These are phyloP conservation scores for Dentipellis sp. DNA, from an alignment of 768 basidiomycete genomes.

Conservation along the genomic window DNA sequence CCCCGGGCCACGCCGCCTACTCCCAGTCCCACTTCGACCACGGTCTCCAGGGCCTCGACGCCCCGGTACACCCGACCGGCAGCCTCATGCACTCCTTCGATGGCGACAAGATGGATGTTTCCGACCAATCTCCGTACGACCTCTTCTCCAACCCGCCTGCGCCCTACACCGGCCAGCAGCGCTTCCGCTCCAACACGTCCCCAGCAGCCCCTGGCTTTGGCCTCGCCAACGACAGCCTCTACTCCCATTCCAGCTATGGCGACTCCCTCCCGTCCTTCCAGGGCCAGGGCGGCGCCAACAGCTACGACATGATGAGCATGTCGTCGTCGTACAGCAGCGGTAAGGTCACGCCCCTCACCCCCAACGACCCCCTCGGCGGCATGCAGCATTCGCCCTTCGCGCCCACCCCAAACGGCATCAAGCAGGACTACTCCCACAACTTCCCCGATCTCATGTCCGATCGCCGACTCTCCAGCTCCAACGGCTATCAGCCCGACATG, in stretches of 20 bases:
- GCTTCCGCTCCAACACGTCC: constrained; percentile 66
- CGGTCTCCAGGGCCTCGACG: constrained; percentile 24
- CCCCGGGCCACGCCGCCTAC: constrained; percentile 40
- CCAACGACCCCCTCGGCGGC: constrained; percentile 50
- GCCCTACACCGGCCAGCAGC: constrained; percentile 40
- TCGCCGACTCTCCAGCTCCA: constrained; percentile 40
- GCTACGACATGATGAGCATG: constrained; percentile 58
- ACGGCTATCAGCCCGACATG: constrained; percentile 49
- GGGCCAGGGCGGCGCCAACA: constrained; percentile 33
- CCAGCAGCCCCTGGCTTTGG: constrained; percentile 51
- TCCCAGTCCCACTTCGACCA: constrained; percentile 40
- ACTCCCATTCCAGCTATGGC: constrained; percentile 47
- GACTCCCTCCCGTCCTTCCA: constrained; percentile 55
- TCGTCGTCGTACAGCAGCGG: constrained; percentile 59
- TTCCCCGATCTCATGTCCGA: constrained; percentile 56
- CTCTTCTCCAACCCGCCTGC: constrained; percentile 41
- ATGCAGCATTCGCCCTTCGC: constrained; percentile 48
- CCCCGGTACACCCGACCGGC: constrained; percentile 5
- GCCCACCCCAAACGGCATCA: constrained; percentile 24
- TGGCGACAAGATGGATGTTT: constrained; percentile 43
- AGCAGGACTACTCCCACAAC: constrained; percentile 41
- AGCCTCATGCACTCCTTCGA: constrained; percentile 33
- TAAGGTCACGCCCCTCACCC: constrained; percentile 70
- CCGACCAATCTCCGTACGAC: constrained; percentile 56
- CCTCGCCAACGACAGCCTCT: constrained; percentile 48